Evolutionary conservation across 2,329 filamentous ascomycete species (phyloP), one percentile per base, ranked within the genome.

Genomic region (Truncatella angustata): DNA sequence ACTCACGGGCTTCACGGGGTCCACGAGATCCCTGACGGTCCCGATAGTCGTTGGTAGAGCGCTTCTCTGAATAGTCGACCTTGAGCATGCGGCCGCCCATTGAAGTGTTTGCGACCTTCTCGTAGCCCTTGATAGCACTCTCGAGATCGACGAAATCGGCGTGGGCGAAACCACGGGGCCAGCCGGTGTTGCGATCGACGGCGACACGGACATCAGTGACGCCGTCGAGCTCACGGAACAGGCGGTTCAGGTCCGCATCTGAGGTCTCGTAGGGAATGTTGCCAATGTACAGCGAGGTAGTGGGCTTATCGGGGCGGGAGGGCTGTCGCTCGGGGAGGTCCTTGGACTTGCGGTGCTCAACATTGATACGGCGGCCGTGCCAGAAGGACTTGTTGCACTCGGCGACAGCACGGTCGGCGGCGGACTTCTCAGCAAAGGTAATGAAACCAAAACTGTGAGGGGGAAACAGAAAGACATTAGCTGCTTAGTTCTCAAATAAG

Each of bases 191-290:
- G 61, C 88, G 82, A 71, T 96, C 90, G 61, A 94, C 87, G 48
- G 91, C 88, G 51, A 96, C 86, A 55, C 91, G 85, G 44, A 96
- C 85, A 62, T 92, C 88, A 50, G 79, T 72, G 44, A 93, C 79
- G 66, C 89, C 87, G 46, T 79, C 74, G 54, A 95, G 76, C 21
- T 83, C 79, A 53, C 79, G 75, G 79, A 96, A 93, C 23, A 95
- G 71, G 49, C 84, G 78, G 71, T 92, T 91, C 50, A 96, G 76
- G 63, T 96, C 91, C 50, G 82, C 81, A 65, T 96, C 91, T 7
- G 87, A 88, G 74, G 92, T 87, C 72, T 95, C 88, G 66, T 88
- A 94, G 10, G 89, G 85, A 71, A 96, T 84, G 74, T 94, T 94
- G 59, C 91, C 90, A 60, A 96, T 82, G 75, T 88, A 96, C 30